A percentile compares a stretch with the other conserved stretches of the same genome.
Conservation (phyloP, 768 basidiomycete genomes). For the Rhodosporidiobolus sp. region DNA sequence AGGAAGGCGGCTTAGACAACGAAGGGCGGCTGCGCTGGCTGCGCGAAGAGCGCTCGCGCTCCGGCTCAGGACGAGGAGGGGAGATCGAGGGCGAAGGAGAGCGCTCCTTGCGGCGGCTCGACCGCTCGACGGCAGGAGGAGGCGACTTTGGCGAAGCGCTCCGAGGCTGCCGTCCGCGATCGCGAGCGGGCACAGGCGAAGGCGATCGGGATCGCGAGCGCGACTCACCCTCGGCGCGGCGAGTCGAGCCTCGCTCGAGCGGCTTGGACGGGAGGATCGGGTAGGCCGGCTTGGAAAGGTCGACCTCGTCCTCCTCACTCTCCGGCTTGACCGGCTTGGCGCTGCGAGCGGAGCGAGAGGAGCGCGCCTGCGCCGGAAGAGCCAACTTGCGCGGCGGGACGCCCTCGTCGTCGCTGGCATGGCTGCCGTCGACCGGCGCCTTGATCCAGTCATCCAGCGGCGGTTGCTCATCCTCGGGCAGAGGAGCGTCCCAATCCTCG, state of each 20-base stretch:
- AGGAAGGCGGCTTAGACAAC: background rate
- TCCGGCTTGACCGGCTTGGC: background rate
- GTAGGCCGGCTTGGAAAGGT: constrained; percentile 6
- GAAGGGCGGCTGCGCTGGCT: background rate
- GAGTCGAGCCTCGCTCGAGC: constrained; percentile 1
- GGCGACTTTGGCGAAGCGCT: background rate
- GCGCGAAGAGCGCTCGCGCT: background rate
- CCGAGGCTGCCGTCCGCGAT: background rate
- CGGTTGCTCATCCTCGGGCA: background rate
- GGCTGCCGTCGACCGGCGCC: background rate
- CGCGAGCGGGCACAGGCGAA: background rate
- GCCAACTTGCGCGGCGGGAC: background rate
- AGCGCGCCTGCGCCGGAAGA: background rate
- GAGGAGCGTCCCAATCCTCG: constrained; percentile 3
- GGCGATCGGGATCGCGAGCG: background rate
- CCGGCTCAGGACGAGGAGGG: background rate
- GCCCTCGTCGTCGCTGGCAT: background rate
- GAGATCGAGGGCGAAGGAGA: background rate
- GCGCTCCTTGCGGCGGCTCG: background rate
- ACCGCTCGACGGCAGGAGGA: background rate
- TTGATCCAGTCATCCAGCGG: background rate
- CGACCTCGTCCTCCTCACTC: background rate
- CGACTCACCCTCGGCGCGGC: background rate
- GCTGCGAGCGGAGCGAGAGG: constrained; percentile 3
- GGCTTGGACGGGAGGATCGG: constrained; percentile 27